Conservation (phyloP, 179 eudicot genomes). For the Beta lomatogona region DNA sequence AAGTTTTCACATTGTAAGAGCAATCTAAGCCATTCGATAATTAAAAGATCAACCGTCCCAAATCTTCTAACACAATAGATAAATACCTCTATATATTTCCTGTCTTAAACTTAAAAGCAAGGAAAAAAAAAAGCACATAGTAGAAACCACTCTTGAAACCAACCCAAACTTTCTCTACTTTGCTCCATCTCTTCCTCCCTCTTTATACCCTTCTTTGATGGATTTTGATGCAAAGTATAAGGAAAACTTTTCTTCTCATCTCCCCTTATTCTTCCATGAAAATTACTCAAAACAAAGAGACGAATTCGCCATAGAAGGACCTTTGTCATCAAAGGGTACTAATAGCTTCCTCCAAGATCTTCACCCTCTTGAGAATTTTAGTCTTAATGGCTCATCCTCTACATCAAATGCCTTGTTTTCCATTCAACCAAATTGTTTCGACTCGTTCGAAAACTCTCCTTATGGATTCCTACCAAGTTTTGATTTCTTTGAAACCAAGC, state of each 20-base stretch:
- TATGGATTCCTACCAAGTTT: conserved; percentile 30
- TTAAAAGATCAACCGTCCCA: conserved; percentile 5
- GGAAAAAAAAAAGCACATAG: conserved; percentile 18
- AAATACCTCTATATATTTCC: conserved; percentile 5
- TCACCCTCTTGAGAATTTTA: conserved; percentile 50
- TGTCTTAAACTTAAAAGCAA: background rate
- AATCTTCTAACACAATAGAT: background rate
- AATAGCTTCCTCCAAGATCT: conserved; percentile 46
- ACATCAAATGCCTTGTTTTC: conserved; percentile 34
- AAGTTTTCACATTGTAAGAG: background rate
- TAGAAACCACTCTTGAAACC: conserved; percentile 12
- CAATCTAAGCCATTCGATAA: conserved; percentile 12
- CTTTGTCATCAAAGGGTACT: conserved; percentile 32
- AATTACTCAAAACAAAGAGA: conserved; percentile 34
- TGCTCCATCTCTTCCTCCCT: conserved; percentile 23
- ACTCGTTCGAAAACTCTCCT: conserved; percentile 43
- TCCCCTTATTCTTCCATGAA: conserved; percentile 26
- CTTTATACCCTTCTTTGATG: conserved; percentile 29
- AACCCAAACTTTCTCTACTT: conserved; percentile 24
- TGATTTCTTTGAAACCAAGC: conserved; percentile 46
- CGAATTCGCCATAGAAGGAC: conserved; percentile 33
- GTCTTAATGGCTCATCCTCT: conserved; percentile 33
- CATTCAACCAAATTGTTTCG: conserved; percentile 31
- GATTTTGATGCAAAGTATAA: conserved; percentile 42
- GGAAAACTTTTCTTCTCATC: conserved; percentile 37